phyloP scores from a whole-genome alignment of 2,329 filamentous ascomycete genomes.

The Neofusicoccum ribis region DNA sequence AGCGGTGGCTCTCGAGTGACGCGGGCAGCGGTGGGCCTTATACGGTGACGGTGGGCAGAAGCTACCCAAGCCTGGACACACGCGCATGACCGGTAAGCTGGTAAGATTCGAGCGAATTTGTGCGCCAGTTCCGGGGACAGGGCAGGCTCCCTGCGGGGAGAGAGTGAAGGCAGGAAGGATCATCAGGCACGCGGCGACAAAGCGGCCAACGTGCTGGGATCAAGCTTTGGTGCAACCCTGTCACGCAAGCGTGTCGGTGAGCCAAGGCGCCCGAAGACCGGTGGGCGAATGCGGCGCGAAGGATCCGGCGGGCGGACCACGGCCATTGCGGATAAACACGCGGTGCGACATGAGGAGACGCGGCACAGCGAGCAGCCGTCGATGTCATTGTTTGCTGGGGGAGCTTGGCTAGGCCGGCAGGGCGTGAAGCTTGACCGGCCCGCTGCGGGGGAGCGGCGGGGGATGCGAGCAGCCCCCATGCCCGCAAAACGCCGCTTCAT shows the following conservation, averaged over 20 bases:
- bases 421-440: background rate
- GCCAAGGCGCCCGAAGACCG: background rate
- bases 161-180: constrained; percentile 13
- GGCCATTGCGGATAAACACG: background rate
- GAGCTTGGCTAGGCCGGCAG: background rate
- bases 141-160: background rate
- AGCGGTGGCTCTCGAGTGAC: background rate
- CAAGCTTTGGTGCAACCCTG: constrained; percentile 16
- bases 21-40: background rate
- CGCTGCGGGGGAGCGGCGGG: constrained; percentile 4
- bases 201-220: constrained; percentile 9
- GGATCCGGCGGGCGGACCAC: constrained; percentile 12
- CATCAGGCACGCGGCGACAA: constrained; percentile 15
- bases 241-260: constrained; percentile 12
- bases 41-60: background rate
- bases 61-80: background rate
- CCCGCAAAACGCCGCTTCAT: background rate
- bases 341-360: constrained; percentile 1
- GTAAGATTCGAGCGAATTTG: background rate
- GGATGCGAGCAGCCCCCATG: background rate
- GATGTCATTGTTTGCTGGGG: background rate
- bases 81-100: constrained; percentile 14
- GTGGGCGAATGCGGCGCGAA: constrained; percentile 10
- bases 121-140: background rate
- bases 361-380: background rate